These are phyloP conservation scores for Microstegium vimineum DNA, from an alignment of 176 grass and related monocot species.

Conservation along the genomic window DNA sequence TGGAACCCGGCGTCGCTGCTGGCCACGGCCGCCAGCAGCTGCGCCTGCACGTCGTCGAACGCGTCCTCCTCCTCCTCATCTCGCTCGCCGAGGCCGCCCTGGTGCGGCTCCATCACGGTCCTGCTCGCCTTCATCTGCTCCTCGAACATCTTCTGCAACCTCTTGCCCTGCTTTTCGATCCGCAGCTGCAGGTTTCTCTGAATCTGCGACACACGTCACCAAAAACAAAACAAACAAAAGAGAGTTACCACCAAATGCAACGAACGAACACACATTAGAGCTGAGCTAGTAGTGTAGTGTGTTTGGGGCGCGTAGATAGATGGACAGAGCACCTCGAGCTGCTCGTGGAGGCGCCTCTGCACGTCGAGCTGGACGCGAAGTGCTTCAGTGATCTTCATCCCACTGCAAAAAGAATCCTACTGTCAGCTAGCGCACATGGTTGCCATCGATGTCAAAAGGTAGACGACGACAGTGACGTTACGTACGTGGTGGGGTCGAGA, in stretches of 20 bases:
- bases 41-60: constrained; percentile 34
- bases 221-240: too few species aligned
- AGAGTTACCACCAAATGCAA: background rate
- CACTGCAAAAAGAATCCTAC: constrained; percentile 54
- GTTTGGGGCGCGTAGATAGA: constrained; percentile 8
- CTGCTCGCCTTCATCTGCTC: constrained; percentile 67
- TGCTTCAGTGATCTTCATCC: constrained; percentile 74
- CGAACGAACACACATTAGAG: background rate
- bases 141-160: constrained; percentile 75
- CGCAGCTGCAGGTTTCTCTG: constrained; percentile 73
- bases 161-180: constrained; percentile 80
- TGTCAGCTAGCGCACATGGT: background rate
- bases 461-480: constrained; percentile 18
- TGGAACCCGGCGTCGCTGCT: constrained; percentile 28
- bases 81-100: constrained; percentile 1
- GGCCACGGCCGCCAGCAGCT: constrained; percentile 7
- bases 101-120: constrained; percentile 12
- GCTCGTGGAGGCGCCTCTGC: constrained; percentile 89
- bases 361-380: constrained; percentile 80
- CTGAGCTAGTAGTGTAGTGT: too few species aligned
- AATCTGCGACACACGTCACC: constrained; percentile 30
- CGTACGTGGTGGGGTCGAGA: constrained; percentile 48
- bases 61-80: background rate
- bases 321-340: constrained; percentile 60
- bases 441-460: constrained; percentile 21